phyloP scores from a whole-genome alignment of 169 alveolate species.

The Cryptosporidium andersoni region DNA sequence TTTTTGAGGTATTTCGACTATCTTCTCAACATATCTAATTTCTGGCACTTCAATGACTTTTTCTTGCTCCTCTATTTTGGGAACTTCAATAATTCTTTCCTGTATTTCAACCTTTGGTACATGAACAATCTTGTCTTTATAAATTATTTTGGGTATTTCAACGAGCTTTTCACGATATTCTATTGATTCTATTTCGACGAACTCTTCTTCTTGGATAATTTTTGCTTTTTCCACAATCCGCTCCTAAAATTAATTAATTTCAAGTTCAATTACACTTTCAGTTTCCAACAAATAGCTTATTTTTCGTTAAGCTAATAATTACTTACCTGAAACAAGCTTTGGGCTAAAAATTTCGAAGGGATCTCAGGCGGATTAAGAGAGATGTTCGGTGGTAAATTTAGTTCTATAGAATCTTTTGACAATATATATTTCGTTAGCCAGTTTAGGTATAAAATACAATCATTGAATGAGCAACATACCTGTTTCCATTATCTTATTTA shows the following conservation, averaged over 20 bases:
- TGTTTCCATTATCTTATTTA: too few relatives aligned
- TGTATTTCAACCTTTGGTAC: constrained; percentile 70
- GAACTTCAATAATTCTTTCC: constrained; percentile 67
- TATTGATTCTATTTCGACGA: constrained; percentile 57
- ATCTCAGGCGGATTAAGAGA: constrained; percentile 70
- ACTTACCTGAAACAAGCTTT: constrained; percentile 65
- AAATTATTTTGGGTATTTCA: constrained; percentile 54
- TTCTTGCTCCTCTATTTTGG: constrained; percentile 57
- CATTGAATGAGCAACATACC: too few relatives aligned
- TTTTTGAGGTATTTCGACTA: constrained; percentile 40
- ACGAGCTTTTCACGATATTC: constrained; percentile 63
- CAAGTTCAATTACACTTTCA: neutral
- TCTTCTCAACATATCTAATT: constrained; percentile 66
- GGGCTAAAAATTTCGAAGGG: constrained; percentile 58
- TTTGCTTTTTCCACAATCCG: constrained; percentile 63
- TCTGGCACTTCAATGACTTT: constrained; percentile 61
- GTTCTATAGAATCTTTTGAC: constrained; percentile 30
- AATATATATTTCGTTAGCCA: neutral
- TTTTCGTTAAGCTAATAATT: neutral
- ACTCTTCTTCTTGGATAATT: constrained; percentile 63
- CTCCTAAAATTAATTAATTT: constrained; percentile 6
- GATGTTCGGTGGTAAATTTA: constrained; percentile 62
- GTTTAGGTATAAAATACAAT: too few relatives aligned
- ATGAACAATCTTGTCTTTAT: constrained; percentile 46
- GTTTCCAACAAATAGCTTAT: too few relatives aligned